phyloP scores from a whole-genome alignment of 805 yeast species.

The Candida dendrica region DNA sequence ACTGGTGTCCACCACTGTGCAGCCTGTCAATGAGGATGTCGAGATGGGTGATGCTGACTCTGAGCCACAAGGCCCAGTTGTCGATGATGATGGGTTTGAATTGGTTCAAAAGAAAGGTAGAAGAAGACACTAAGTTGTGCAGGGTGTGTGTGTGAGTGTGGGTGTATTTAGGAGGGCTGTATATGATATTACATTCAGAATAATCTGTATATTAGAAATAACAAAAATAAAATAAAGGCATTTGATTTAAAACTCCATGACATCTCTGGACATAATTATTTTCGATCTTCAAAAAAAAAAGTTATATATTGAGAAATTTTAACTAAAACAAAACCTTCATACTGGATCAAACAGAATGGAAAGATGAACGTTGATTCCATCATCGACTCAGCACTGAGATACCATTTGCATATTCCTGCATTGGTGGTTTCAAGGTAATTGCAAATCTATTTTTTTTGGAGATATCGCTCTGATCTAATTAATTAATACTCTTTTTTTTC shows the following conservation, averaged over 20 bases:
- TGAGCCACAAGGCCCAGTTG: conserved; percentile 46
- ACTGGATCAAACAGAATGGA: background rate
- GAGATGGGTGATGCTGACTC: conserved; percentile 30
- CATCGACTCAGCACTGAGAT: background rate
- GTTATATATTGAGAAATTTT: too few relatives aligned
- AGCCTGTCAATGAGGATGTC: conserved; percentile 26
- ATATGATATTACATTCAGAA: background rate
- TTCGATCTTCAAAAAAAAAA: too few relatives aligned
- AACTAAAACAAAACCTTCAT: too few relatives aligned
- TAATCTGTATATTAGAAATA: too few relatives aligned
- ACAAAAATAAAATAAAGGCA: too few relatives aligned
- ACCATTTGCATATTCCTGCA: background rate
- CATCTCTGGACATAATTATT: too few relatives aligned
- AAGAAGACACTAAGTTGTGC: conserved; percentile 32
- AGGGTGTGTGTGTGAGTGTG: too few relatives aligned
- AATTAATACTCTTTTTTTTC: too few relatives aligned
- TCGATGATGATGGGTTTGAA: conserved; percentile 95
- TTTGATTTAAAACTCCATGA: too few relatives aligned
- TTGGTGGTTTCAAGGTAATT: too few relatives aligned
- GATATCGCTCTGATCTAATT: too few relatives aligned
- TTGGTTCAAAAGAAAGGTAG: conserved; percentile 72
- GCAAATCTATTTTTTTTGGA: too few relatives aligned
- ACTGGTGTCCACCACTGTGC: conserved; percentile 1
- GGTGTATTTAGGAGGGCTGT: background rate
- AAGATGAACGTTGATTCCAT: background rate